phyloP scores from a whole-genome alignment of 805 yeast genomes.

The Metschnikowia aberdeeniae region DNA sequence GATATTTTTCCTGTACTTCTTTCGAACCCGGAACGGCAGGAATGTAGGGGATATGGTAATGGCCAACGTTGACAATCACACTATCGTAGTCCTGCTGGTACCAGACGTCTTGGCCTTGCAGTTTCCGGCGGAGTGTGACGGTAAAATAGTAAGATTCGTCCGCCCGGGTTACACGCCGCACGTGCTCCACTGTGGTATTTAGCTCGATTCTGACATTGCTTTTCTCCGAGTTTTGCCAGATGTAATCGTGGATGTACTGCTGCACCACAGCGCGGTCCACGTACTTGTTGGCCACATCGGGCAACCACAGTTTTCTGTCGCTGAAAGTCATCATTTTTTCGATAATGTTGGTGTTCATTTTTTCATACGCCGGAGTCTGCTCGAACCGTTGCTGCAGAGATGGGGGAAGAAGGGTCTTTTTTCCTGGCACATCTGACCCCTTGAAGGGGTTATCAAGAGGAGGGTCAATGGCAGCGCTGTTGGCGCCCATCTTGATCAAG shows the following conservation, averaged over 20 bases:
- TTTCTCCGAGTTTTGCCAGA: constrained; percentile 18
- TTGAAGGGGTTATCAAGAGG: constrained; percentile 20
- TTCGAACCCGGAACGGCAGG: constrained; percentile 41
- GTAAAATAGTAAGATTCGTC: constrained; percentile 21
- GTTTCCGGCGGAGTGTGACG: constrained; percentile 27
- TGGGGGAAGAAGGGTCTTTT: not conserved
- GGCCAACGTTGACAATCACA: constrained; percentile 44
- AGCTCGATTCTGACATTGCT: constrained; percentile 22
- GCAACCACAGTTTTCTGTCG: constrained; percentile 36
- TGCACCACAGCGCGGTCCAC: constrained; percentile 26
- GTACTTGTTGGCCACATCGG: constrained; percentile 21
- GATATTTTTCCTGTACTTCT: constrained; percentile 29
- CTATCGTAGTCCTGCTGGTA: constrained; percentile 33
- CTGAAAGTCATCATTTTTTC: constrained; percentile 45
- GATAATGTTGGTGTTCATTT: constrained; percentile 37
- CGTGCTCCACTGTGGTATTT: constrained; percentile 38
- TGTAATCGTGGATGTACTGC: constrained; percentile 27
- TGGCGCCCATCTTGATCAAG: constrained; percentile 19
- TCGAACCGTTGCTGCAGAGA: constrained; percentile 25
- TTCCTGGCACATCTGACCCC: not conserved
- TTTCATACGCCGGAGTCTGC: constrained; percentile 25
- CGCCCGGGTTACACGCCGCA: constrained; percentile 19
- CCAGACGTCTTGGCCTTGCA: constrained; percentile 31
- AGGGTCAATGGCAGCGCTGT: constrained; percentile 24
- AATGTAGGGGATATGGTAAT: constrained; percentile 44